Evolutionary conservation across 2,329 filamentous ascomycete genomes (phyloP).

Genomic region (Neofusicoccum kwambonambiense): DNA sequence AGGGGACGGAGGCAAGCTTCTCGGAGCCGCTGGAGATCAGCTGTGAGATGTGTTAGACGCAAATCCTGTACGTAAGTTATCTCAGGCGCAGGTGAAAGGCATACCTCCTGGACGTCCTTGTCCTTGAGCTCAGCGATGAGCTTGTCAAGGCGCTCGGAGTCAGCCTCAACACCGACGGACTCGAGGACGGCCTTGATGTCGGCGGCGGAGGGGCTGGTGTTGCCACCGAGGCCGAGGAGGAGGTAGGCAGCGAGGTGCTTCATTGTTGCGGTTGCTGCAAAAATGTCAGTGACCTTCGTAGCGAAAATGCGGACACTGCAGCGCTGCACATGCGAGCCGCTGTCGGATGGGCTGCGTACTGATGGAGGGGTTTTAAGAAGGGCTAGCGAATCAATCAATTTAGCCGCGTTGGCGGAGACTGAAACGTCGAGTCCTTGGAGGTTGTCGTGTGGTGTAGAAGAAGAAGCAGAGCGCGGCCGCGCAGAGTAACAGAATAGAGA

Average conservation of each 20-base stretch:
- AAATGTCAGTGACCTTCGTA: slow-evolving; percentile 5
- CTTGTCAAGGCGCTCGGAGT: slow-evolving; percentile 78
- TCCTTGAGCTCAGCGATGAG: slow-evolving; percentile 88
- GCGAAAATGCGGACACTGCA: neutral
- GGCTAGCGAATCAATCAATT: slow-evolving; percentile 99
- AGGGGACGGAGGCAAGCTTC: slow-evolving; percentile 98
- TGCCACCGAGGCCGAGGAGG: slow-evolving; percentile 91
- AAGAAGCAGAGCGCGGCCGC: neutral
- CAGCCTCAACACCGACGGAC: slow-evolving; percentile 93
- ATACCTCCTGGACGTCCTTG: slow-evolving; percentile 90
- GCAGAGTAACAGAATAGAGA: slow-evolving; percentile 12
- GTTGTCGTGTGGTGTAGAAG: slow-evolving; percentile 14
- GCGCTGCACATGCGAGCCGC: neutral
- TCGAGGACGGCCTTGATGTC: slow-evolving; percentile 89
- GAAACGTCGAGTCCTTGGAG: slow-evolving; percentile 86
- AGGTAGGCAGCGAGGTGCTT: slow-evolving; percentile 99
- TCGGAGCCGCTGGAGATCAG: slow-evolving; percentile 83
- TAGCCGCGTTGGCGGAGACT: slow-evolving; percentile 99
- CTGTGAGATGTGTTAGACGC: slow-evolving; percentile 50
- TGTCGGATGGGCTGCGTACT: slow-evolving; percentile 21
- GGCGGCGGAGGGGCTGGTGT: slow-evolving; percentile 77
- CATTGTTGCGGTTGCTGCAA: slow-evolving; percentile 65
- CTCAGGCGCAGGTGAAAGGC: slow-evolving; percentile 29
- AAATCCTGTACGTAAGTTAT: slow-evolving; percentile 27
- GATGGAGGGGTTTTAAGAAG: slow-evolving; percentile 31